These are phyloP conservation scores for Bolboschoenus planiculmis DNA, from an alignment of 176 grass and related monocot species.

Conservation along the genomic window DNA sequence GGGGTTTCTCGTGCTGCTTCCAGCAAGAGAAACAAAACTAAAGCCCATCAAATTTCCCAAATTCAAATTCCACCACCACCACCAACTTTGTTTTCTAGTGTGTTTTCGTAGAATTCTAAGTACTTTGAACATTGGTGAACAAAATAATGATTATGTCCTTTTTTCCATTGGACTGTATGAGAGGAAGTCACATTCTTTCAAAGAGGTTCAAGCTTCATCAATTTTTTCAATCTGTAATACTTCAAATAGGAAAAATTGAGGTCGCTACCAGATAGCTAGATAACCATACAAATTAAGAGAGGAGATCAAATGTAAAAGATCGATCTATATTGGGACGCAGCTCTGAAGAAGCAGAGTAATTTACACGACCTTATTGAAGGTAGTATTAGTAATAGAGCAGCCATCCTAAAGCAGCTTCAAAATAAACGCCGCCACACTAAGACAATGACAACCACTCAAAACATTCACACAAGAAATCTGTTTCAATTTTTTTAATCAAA, in stretches of 20 bases:
- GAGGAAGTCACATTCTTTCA: background rate
- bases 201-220: background rate
- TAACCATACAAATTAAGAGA: background rate
- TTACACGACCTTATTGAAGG: constrained; percentile 11
- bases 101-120: background rate
- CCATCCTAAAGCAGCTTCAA: constrained; percentile 21
- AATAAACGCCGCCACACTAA: constrained; percentile 21
- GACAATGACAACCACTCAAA: background rate
- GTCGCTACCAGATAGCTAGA: background rate
- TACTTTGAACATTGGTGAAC: background rate
- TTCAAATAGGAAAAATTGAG: background rate
- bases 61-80: background rate
- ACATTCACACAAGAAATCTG: background rate
- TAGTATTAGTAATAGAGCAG: constrained; percentile 12
- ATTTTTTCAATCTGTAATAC: background rate
- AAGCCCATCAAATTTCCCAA: background rate
- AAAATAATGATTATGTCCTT: background rate
- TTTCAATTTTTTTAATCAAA: constrained; percentile 10
- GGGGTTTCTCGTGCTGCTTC: constrained; percentile 1
- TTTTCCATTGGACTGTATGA: background rate
- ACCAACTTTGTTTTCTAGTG: background rate
- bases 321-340: background rate
- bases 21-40: constrained; percentile 11
- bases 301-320: background rate
- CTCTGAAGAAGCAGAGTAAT: constrained; percentile 1